Percentiles rank a stretch among this genome's conserved stretches.
Evolutionary conservation across 352 stramenopile species (phyloP).

Genomic region (Globisporangium cederbergense): DNA sequence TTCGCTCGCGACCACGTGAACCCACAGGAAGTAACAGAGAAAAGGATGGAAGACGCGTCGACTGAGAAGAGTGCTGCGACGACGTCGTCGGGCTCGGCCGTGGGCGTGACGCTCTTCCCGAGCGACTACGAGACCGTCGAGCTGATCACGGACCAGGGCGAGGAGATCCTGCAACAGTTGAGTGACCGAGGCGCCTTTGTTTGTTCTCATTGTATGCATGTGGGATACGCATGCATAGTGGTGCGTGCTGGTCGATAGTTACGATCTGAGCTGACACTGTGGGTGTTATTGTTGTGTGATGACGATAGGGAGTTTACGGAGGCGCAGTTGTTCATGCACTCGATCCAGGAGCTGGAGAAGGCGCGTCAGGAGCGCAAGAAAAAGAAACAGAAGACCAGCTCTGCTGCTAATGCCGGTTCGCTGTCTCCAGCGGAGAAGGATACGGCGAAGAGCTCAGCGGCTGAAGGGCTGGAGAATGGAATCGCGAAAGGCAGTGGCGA

Average conservation of each 20-base stretch:
- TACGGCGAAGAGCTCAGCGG: slow-evolving; percentile 4
- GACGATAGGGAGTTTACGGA: slow-evolving; percentile 75
- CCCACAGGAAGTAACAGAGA: neutral
- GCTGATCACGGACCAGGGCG: slow-evolving; percentile 73
- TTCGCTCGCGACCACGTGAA: neutral
- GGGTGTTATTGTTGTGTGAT: slow-evolving; percentile 1
- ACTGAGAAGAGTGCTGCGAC: slow-evolving; percentile 39
- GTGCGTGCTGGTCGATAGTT: neutral
- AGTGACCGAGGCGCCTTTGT: slow-evolving; percentile 8
- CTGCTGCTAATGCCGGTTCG: slow-evolving; percentile 4
- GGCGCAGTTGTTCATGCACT: slow-evolving; percentile 77
- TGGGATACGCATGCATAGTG: neutral
- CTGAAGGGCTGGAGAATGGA: slow-evolving; percentile 3
- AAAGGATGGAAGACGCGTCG: slow-evolving; percentile 26
- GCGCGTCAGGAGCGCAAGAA: slow-evolving; percentile 57
- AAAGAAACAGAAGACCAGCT: slow-evolving; percentile 37
- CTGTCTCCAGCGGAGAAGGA: slow-evolving; percentile 13
- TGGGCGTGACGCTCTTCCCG: slow-evolving; percentile 79
- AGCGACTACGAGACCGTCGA: slow-evolving; percentile 76
- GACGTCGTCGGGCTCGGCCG: slow-evolving; percentile 35
- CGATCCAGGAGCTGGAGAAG: slow-evolving; percentile 78
- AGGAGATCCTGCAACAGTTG: slow-evolving; percentile 80
- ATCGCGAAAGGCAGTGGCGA: slow-evolving; percentile 15
- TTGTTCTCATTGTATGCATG: neutral
- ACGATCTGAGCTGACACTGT: slow-evolving; percentile 3